Conservation (phyloP, 768 basidiomycete species). For the Lactifluus subvellereus region DNA sequence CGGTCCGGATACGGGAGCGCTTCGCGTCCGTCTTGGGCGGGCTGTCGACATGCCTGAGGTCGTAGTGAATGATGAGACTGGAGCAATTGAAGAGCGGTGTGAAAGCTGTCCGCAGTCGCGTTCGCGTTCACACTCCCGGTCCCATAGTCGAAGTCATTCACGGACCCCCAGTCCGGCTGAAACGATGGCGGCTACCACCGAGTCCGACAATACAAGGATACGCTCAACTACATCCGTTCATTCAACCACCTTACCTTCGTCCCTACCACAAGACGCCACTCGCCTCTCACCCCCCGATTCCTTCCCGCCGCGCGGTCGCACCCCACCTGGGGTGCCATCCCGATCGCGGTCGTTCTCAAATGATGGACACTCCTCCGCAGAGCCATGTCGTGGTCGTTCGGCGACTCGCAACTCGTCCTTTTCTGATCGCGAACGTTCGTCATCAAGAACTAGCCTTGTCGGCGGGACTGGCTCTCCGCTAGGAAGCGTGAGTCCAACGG, state of each 20-base stretch:
- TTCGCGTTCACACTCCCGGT: conserved; percentile 19
- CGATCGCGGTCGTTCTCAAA: conserved; percentile 29
- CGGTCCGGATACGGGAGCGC: conserved; percentile 12
- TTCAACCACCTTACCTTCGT: conserved; percentile 13
- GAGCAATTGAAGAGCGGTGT: conserved; percentile 18
- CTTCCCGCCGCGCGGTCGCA: conserved; percentile 25
- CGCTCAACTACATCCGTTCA: conserved; percentile 6
- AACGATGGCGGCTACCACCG: neutral
- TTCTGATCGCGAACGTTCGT: conserved; percentile 44
- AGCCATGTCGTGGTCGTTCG: conserved; percentile 45
- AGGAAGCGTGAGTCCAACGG: conserved; percentile 34
- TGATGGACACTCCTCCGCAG: conserved; percentile 25
- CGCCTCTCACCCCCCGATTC: conserved; percentile 25
- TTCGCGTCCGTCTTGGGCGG: conserved; percentile 18
- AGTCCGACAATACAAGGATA: conserved; percentile 12
- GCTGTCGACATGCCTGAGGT: conserved; percentile 23
- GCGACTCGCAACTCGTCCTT: conserved; percentile 50
- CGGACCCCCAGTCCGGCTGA: conserved; percentile 25
- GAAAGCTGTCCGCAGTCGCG: conserved; percentile 13
- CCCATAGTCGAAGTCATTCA: conserved; percentile 21
- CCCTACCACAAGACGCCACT: conserved; percentile 25
- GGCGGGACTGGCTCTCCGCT: conserved; percentile 35
- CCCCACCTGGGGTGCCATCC: conserved; percentile 12
- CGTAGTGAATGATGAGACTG: conserved; percentile 22
- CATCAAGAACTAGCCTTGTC: conserved; percentile 27